Evolutionary conservation across 2,329 filamentous ascomycete species (phyloP).

Genomic region (Claviceps lovelessii): DNA sequence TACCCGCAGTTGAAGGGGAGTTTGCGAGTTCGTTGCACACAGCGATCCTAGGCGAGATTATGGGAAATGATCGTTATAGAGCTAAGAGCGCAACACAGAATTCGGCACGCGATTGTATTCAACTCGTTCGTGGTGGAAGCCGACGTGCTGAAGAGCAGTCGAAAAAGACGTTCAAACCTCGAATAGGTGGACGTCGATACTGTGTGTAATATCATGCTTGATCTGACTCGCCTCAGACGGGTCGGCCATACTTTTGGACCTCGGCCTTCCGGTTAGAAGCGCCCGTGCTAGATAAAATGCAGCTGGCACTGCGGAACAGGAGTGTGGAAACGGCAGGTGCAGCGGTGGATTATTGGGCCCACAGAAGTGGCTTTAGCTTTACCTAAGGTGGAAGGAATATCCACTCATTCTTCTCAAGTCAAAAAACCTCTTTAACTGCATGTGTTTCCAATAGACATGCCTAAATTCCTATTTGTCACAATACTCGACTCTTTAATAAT

Average conservation of each 20-base stretch:
- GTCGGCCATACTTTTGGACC: constrained; percentile 3
- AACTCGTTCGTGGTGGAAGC: not conserved
- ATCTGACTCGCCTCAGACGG: not conserved
- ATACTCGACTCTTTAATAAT: too few relatives aligned
- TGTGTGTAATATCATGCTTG: not conserved
- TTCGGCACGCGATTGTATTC: not conserved
- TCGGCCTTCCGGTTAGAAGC: constrained; percentile 2
- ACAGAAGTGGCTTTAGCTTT: not conserved
- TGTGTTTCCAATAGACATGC: too few relatives aligned
- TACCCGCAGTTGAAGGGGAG: too few relatives aligned
- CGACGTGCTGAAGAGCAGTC: not conserved
- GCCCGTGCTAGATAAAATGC: not conserved
- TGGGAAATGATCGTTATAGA: not conserved
- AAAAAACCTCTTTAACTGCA: too few relatives aligned
- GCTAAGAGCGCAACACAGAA: not conserved
- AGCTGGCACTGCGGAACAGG: too few relatives aligned
- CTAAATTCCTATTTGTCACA: too few relatives aligned
- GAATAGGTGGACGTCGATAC: not conserved
- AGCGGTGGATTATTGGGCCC: not conserved
- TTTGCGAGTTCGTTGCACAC: not conserved
- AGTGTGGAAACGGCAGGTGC: too few relatives aligned
- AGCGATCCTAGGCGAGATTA: not conserved
- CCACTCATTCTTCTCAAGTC: not conserved
- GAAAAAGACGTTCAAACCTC: not conserved
- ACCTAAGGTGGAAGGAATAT: not conserved